Evolutionary conservation across 2,329 filamentous ascomycete genomes (phyloP).

Genomic region (Phialophora expanda): DNA sequence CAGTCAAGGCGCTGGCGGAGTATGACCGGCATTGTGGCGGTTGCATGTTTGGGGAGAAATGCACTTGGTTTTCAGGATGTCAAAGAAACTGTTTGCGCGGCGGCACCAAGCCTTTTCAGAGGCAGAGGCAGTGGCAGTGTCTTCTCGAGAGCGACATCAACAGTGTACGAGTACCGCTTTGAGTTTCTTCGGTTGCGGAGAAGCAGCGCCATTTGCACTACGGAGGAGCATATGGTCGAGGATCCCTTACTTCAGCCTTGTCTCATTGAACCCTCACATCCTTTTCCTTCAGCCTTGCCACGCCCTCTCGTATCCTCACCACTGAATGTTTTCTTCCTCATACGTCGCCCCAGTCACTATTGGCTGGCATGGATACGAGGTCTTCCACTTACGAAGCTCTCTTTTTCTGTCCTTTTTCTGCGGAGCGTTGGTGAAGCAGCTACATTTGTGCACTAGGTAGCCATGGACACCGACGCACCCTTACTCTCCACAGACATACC

Average conservation of each 20-base stretch:
- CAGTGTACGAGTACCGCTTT: not conserved
- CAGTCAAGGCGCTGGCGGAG: conserved; percentile 64
- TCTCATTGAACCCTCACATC: not conserved
- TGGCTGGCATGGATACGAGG: not conserved
- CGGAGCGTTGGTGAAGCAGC: not conserved
- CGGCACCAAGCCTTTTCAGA: not conserved
- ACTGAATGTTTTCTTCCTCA: not conserved
- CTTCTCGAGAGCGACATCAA: not conserved
- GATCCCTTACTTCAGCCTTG: not conserved
- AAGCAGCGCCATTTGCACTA: not conserved
- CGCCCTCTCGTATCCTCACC: not conserved
- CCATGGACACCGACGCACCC: not conserved
- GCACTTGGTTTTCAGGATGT: not conserved
- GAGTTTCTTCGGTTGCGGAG: not conserved
- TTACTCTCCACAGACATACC: not conserved
- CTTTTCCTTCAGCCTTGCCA: not conserved
- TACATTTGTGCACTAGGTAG: not conserved
- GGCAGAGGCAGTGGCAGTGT: not conserved
- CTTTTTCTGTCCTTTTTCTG: not conserved
- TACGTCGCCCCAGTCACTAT: not conserved
- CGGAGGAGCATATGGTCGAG: not conserved
- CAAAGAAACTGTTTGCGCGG: not conserved
- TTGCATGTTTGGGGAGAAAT: conserved; percentile 1
- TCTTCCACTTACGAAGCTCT: not conserved
- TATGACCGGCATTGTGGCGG: conserved; percentile 46